Evolutionary conservation across 1,139 yeast species (phyloP), one percentile per base, ranked within the genome.

Genomic region (Candida smagusa): DNA sequence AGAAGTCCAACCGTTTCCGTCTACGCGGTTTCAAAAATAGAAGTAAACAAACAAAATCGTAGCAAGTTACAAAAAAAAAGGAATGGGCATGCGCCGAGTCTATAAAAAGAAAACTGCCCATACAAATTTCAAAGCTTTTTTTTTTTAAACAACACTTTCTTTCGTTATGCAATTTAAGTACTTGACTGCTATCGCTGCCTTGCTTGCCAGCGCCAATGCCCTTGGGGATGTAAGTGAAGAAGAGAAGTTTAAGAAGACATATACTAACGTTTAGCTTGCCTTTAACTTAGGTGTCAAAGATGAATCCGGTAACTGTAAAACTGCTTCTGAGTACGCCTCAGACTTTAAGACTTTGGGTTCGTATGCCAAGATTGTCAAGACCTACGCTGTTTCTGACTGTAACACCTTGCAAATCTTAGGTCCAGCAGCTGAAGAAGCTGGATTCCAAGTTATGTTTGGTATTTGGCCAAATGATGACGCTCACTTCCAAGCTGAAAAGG

Each of bases 381-480:
- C 90, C 32, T 89, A 86, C 57, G 89, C 96, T 32, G 85, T 84
- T 38, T 81, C 92, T 13, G 94, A 86, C 63, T 88, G 96, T 72
- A 81, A 86, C 74, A 84, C 95, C 42, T 73, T 90, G 58, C 77
- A 83, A 65, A 72, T 72, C 58, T 68, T 90, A 52, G 95, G 88
- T 40, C 96, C 96, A 33, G 96, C 89, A 44, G 87, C 88, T 42
- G 89, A 82, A 54, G 67, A 70, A 37, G 80, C 80, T 47, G 86
- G 88, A 38, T 84, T 89, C 74, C 69, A 74, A 55, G 62, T 85
- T 38, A 77, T 87, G 61, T 68, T 86, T 35, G 96, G 96, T 63
- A 74, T 89, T 52, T 88, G 96, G 96, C 96, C 96, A 60, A 85
- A 72, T 38, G 95, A 86, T 56, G 86, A 79, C 39, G 61, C 79